Conservation (phyloP, 164 flowering plant species). For the Berberis thunbergii region DNA sequence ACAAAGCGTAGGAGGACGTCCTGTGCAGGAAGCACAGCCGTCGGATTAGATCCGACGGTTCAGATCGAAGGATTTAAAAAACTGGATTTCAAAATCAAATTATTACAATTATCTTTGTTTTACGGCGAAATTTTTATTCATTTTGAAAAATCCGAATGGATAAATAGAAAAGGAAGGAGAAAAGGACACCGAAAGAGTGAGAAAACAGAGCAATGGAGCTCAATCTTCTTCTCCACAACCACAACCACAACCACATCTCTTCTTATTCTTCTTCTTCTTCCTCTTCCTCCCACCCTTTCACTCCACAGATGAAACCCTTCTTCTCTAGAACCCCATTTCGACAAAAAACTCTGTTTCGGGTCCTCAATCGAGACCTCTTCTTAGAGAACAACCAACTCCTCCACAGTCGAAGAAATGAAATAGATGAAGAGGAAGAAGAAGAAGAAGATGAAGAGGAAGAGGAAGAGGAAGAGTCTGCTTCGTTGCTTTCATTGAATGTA, state of each 20-base stretch:
- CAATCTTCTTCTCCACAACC: too few relatives aligned
- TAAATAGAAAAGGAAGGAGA: not conserved
- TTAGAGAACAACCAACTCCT: constrained; percentile 1
- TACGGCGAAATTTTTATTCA: not conserved
- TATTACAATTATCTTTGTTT: too few relatives aligned
- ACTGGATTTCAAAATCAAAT: too few relatives aligned
- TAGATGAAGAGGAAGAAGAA: constrained; percentile 7
- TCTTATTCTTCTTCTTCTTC: constrained; percentile 1
- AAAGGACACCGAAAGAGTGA: too few relatives aligned
- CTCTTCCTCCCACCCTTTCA: constrained; percentile 4
- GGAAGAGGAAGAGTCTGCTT: constrained; percentile 17
- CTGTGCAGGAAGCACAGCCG: too few relatives aligned
- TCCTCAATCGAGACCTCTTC: constrained; percentile 12
- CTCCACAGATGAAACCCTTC: not conserved
- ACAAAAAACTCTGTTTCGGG: constrained; percentile 11
- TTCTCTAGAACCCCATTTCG: constrained; percentile 16
- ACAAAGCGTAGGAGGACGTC: too few relatives aligned
- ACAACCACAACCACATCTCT: too few relatives aligned
- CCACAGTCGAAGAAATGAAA: constrained; percentile 3
- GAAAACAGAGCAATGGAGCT: constrained; percentile 31
- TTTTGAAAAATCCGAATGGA: not conserved
- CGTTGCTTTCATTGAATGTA: constrained; percentile 55
- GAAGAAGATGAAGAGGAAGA: constrained; percentile 3
- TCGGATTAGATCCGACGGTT: too few relatives aligned
- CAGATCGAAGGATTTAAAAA: too few relatives aligned